Base-by-base conservation (phyloP, 495 filamentous ascomycete species). In the Hypoxylon crocopeplum region DNA sequence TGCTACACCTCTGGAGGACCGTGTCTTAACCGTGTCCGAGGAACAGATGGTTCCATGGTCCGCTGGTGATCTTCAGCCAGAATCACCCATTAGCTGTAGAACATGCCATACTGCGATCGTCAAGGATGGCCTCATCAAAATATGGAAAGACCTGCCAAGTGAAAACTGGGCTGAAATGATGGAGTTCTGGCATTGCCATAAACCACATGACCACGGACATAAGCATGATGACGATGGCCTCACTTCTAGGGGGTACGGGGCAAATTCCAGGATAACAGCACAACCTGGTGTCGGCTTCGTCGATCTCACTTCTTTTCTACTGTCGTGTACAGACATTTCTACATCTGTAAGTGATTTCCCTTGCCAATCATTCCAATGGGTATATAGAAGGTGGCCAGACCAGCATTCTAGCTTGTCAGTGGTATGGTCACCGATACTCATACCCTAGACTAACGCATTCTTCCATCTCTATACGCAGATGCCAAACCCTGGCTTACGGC, bases 141-240 rank as follows among this genome's bases (percentile, higher is more conserved):
- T 72, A n/a, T 98, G 95, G 94, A 96, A 93, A 73, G 92, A 98
- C 66, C 79, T 98, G 3, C 94, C 94, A 0, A 96, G 91, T 62
- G 91, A 93, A 54, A 94, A 96, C 65, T 99, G 94, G 94, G 94
- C 93, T 1, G 94, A 99, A 72, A 97, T 98, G 95, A 99, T 99
- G 94, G 94, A 99, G 69, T 96, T 97, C 63, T 99, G 94, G 94
- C 94, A 99, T 72, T 99, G 94, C 69, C 94, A 98, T 71, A 98
- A 97, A 68, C 94, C 92, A 36, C 75, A 84, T 49, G 75, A 75
- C 4, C 74, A 81, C 30, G 64, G 64, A n/a, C 60, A 79, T 15
- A 58, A 75, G 15, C 56, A 78, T 60, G 72, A 77, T 60, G 73
- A 79, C 6, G 68, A 73, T 46, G 77, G 71, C 58, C 77, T 83